Evolutionary conservation across 2,329 filamentous ascomycete genomes (phyloP).

Genomic region (Ploettnerulaceae sp.): DNA sequence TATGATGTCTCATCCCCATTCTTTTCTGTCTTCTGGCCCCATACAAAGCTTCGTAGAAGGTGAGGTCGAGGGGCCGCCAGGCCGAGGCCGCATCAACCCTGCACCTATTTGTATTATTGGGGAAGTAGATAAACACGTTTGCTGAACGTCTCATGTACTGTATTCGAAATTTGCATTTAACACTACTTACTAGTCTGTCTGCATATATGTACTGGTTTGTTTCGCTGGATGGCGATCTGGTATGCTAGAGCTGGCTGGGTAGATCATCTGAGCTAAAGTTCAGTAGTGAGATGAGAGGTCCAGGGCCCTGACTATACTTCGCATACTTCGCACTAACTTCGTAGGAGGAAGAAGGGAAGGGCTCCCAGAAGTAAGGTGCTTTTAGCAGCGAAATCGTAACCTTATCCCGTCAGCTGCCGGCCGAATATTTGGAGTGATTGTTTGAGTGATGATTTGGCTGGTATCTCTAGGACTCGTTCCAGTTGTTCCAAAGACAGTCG

Average conservation of each 20-base stretch:
- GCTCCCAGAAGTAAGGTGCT: slow-evolving; percentile 4
- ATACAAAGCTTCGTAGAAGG: background rate
- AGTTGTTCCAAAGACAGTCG: slow-evolving; percentile 4
- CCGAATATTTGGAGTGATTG: too few relatives aligned
- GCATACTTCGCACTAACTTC: background rate
- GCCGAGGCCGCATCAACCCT: slow-evolving; percentile 6
- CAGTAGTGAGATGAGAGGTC: too few relatives aligned
- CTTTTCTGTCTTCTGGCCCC: background rate
- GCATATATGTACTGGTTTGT: too few relatives aligned
- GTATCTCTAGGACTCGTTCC: slow-evolving; percentile 11
- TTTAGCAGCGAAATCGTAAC: slow-evolving; percentile 2
- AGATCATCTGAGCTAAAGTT: too few relatives aligned
- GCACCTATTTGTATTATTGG: slow-evolving; percentile 14
- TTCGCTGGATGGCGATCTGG: too few relatives aligned
- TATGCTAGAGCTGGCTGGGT: too few relatives aligned
- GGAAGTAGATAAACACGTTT: slow-evolving; percentile 18
- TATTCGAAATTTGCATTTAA: too few relatives aligned
- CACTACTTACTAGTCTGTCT: too few relatives aligned
- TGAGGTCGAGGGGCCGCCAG: slow-evolving; percentile 1
- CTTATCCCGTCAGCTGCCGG: slow-evolving; percentile 7
- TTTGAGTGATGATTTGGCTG: too few relatives aligned
- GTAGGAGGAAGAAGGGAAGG: background rate
- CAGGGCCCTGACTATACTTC: too few relatives aligned
- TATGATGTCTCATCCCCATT: slow-evolving; percentile 17
- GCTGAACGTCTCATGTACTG: slow-evolving; percentile 20